A percentile compares a stretch with the other conserved stretches of the same genome.
Conservation (phyloP, 2,329 filamentous ascomycete species). For the Fusarium mexicanum region DNA sequence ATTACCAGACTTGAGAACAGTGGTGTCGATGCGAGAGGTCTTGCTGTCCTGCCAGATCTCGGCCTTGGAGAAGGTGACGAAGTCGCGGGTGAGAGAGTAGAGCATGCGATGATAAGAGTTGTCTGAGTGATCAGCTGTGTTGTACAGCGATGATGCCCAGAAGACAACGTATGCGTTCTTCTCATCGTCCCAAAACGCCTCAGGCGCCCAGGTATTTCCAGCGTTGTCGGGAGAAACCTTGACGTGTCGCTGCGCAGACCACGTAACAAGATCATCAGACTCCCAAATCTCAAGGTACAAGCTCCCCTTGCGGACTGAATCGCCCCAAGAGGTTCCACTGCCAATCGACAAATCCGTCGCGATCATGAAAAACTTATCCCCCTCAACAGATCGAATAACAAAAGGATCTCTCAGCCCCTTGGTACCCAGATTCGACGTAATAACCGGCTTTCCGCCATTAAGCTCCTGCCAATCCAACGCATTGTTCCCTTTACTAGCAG, state of each 20-base stretch:
- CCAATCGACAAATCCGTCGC: slow-evolving; percentile 65
- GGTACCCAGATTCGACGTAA: slow-evolving; percentile 58
- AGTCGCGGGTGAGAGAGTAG: slow-evolving; percentile 61
- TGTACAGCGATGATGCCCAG: slow-evolving; percentile 58
- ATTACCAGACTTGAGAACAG: slow-evolving; percentile 54
- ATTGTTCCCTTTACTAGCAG: slow-evolving; percentile 62
- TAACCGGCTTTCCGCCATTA: slow-evolving; percentile 57
- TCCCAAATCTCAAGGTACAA: slow-evolving; percentile 65
- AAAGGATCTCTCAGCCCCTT: slow-evolving; percentile 63
- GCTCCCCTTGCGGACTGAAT: slow-evolving; percentile 58
- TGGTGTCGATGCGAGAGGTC: slow-evolving; percentile 62
- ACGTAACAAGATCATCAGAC: slow-evolving; percentile 59
- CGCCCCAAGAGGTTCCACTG: slow-evolving; percentile 61
- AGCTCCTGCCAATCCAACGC: slow-evolving; percentile 61
- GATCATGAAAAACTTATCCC: slow-evolving; percentile 61
- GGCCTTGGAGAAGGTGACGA: slow-evolving; percentile 59
- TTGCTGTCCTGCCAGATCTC: slow-evolving; percentile 62
- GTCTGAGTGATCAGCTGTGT: slow-evolving; percentile 53
- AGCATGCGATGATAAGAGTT: slow-evolving; percentile 63
- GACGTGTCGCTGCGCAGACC: slow-evolving; percentile 61
- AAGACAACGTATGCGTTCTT: slow-evolving; percentile 56
- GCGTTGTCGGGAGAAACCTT: slow-evolving; percentile 59
- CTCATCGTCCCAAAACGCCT: slow-evolving; percentile 59
- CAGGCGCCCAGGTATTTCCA: slow-evolving; percentile 65
- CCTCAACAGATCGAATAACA: slow-evolving; percentile 60